Conservation (phyloP, 2,329 filamentous ascomycete species). For the Calonectria naviculata region DNA sequence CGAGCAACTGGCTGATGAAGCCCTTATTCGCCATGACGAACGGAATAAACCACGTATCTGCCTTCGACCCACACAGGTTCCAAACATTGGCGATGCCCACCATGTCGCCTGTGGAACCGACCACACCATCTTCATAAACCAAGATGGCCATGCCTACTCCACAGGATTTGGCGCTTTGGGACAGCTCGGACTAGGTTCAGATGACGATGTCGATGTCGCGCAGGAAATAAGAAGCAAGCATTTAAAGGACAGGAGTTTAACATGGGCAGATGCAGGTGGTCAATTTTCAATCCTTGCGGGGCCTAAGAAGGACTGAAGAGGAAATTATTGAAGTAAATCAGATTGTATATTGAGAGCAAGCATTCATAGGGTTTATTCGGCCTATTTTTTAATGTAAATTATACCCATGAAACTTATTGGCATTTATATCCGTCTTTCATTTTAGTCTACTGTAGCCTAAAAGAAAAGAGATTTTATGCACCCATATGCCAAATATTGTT, state of each 20-base stretch:
- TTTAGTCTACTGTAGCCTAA: too few species aligned
- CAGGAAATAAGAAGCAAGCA: slow-evolving; percentile 7
- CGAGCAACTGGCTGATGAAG: slow-evolving; percentile 58
- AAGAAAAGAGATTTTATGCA: too few species aligned
- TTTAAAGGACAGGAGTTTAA: background rate
- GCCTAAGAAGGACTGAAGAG: background rate
- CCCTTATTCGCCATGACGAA: slow-evolving; percentile 65
- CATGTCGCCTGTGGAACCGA: slow-evolving; percentile 71
- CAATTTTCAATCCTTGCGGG: slow-evolving; percentile 17
- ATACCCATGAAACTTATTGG: background rate
- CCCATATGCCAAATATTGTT: too few species aligned
- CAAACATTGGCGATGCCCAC: slow-evolving; percentile 61
- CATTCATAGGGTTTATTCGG: background rate
- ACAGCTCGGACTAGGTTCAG: slow-evolving; percentile 75
- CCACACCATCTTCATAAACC: slow-evolving; percentile 73
- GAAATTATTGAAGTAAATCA: background rate
- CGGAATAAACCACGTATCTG: slow-evolving; percentile 68
- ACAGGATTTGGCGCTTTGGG: slow-evolving; percentile 80
- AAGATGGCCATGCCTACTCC: slow-evolving; percentile 60
- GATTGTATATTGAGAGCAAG: background rate
- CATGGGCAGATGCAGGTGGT: slow-evolving; percentile 18
- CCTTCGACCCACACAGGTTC: slow-evolving; percentile 64
- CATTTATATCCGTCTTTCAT: background rate
- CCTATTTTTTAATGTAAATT: background rate
- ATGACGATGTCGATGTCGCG: slow-evolving; percentile 64